Percentiles rank a stretch among this genome's conserved stretches.
Conservation (phyloP, 768 basidiomycete species). For the Leccinum sublutescens region DNA sequence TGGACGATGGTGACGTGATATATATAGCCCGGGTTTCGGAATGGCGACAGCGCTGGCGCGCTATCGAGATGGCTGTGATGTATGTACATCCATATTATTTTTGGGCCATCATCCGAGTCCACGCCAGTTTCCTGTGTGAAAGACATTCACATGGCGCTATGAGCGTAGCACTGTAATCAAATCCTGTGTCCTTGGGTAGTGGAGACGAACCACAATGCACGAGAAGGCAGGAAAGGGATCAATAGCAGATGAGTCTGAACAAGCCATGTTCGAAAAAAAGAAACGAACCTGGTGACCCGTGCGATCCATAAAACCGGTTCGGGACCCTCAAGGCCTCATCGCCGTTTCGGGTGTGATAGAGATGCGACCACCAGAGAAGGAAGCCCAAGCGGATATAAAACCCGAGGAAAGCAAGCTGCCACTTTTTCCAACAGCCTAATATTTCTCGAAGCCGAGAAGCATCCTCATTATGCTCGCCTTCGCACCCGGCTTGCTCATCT, state of each 20-base stretch:
- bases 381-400: slow-evolving; percentile 11
- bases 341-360: neutral
- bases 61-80: neutral
- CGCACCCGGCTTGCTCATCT: slow-evolving; percentile 9
- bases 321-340: neutral
- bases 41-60: neutral
- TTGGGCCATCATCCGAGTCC: neutral
- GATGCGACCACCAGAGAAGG: neutral
- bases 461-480: slow-evolving; percentile 12
- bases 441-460: neutral
- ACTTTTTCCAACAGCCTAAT: neutral
- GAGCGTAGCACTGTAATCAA: neutral
- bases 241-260: neutral
- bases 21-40: neutral
- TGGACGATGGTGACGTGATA: neutral
- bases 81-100: slow-evolving; percentile 9
- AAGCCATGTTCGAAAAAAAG: neutral
- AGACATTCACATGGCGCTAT: neutral
- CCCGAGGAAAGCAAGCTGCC: neutral
- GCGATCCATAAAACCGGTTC: neutral
- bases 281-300: neutral
- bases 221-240: neutral
- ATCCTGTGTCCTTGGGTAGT: slow-evolving; percentile 4
- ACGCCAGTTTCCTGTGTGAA: neutral
- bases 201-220: neutral